phyloP scores from a whole-genome alignment of 176 grass and related monocot genomes.

The Dendrocalamus sinicus region DNA sequence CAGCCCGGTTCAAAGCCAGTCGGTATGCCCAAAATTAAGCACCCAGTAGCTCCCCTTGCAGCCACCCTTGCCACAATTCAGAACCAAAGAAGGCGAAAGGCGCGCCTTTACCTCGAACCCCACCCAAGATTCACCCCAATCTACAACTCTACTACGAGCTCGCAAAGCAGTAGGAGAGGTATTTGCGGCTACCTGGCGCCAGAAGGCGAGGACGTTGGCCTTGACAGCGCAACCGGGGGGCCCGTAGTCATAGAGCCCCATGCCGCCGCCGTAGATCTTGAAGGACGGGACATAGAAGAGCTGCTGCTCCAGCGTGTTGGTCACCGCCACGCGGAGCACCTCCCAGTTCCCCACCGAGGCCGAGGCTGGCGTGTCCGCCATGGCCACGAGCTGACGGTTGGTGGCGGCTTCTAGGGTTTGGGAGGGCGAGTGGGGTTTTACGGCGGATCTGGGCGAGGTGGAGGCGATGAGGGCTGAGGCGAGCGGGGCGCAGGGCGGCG shows the following conservation, averaged over 20 bases:
- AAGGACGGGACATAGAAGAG: constrained; percentile 90
- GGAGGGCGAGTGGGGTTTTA: constrained; percentile 48
- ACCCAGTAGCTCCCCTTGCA: background rate
- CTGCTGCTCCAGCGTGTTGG: constrained; percentile 81
- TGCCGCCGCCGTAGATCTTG: constrained; percentile 95
- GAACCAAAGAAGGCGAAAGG: background rate
- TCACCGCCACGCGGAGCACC: constrained; percentile 69
- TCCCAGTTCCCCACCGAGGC: constrained; percentile 53
- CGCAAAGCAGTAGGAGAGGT: background rate
- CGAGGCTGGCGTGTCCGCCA: background rate
- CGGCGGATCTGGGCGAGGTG: background rate
- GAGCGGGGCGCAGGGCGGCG: too few relatives aligned
- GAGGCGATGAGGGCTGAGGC: too few relatives aligned
- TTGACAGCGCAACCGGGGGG: constrained; percentile 84
- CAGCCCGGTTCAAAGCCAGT: too few relatives aligned
- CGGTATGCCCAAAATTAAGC: constrained; percentile 3
- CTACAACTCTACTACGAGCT: background rate
- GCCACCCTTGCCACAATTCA: background rate
- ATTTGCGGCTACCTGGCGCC: constrained; percentile 65
- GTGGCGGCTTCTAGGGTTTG: constrained; percentile 31
- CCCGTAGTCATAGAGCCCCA: constrained; percentile 86
- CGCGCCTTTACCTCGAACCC: background rate
- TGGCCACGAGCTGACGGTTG: constrained; percentile 20
- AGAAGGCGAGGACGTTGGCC: constrained; percentile 83
- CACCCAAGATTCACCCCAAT: background rate